phyloP scores from a whole-genome alignment of 495 filamentous ascomycete species.

The Daldinia vernicosa region DNA sequence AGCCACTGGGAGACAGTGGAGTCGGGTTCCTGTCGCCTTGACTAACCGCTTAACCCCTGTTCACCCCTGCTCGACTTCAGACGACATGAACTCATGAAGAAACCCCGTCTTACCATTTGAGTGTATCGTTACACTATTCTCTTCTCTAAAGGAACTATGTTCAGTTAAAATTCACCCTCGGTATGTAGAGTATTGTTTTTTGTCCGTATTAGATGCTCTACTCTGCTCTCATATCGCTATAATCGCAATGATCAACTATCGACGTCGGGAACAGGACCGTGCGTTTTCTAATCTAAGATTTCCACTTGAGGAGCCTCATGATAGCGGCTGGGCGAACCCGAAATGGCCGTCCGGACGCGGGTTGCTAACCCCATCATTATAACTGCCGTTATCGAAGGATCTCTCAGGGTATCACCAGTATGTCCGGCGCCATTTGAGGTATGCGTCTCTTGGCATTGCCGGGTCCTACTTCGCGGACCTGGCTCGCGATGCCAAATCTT shows the following conservation, averaged over 20 bases:
- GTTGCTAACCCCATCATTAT: constrained; percentile 15
- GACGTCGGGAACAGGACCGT: background rate
- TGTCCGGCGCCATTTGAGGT: constrained; percentile 10
- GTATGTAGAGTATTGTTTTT: background rate
- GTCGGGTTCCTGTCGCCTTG: constrained; percentile 10
- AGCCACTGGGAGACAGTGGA: constrained; percentile 28
- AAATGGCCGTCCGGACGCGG: constrained; percentile 4
- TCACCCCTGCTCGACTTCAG: constrained; percentile 26
- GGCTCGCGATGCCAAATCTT: constrained; percentile 16
- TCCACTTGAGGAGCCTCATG: constrained; percentile 28
- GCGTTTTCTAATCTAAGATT: background rate
- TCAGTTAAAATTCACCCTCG: background rate
- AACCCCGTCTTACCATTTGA: constrained; percentile 8
- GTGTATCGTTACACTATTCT: background rate
- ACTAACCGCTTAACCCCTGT: constrained; percentile 27
- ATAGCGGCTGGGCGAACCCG: constrained; percentile 21
- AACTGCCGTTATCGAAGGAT: constrained; percentile 25
- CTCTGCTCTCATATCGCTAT: background rate
- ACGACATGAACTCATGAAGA: constrained; percentile 16
- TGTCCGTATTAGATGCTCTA: background rate
- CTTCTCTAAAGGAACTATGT: background rate
- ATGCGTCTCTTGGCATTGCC: constrained; percentile 15
- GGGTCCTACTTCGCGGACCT: constrained; percentile 10
- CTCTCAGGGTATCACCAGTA: constrained; percentile 12
- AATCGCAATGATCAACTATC: background rate